Evolutionary conservation across 2,329 filamentous ascomycete species (phyloP).

Genomic region (Trichoderma koningiopsis): DNA sequence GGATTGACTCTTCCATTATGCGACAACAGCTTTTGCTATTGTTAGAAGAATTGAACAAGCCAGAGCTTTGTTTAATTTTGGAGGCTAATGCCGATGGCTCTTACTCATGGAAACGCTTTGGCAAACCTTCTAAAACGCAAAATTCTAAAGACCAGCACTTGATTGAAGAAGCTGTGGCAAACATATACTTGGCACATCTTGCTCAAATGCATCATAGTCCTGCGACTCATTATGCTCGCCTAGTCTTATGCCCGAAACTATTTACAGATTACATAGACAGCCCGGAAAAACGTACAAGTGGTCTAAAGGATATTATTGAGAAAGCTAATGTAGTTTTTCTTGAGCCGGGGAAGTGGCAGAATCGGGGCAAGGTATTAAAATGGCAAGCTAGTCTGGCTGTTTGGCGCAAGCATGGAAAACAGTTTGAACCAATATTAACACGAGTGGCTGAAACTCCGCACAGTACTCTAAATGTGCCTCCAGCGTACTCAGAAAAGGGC

Average conservation of each 20-base stretch:
- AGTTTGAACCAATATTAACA: not conserved
- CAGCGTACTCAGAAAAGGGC: not conserved
- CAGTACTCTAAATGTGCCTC: too few species aligned
- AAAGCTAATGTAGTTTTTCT: not conserved
- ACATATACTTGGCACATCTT: not conserved
- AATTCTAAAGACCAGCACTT: not conserved
- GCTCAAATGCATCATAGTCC: not conserved
- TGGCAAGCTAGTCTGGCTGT: not conserved
- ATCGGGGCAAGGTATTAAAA: not conserved
- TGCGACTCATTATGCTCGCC: not conserved
- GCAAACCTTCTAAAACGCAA: not conserved
- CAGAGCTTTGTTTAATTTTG: not conserved
- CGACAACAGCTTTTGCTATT: not conserved
- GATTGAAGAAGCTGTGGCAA: not conserved
- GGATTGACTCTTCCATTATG: not conserved
- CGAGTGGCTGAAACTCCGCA: not conserved
- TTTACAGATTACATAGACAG: not conserved
- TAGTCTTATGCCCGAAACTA: not conserved
- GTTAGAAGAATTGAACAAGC: not conserved
- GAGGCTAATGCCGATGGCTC: not conserved
- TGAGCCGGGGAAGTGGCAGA: not conserved
- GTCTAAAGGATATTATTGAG: not conserved
- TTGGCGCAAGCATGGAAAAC: not conserved
- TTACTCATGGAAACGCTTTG: not conserved
- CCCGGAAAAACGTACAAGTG: not conserved